Evolutionary conservation across 208 protist species (phyloP).

Genomic region (Acanthamoeba lenticulata): DNA sequence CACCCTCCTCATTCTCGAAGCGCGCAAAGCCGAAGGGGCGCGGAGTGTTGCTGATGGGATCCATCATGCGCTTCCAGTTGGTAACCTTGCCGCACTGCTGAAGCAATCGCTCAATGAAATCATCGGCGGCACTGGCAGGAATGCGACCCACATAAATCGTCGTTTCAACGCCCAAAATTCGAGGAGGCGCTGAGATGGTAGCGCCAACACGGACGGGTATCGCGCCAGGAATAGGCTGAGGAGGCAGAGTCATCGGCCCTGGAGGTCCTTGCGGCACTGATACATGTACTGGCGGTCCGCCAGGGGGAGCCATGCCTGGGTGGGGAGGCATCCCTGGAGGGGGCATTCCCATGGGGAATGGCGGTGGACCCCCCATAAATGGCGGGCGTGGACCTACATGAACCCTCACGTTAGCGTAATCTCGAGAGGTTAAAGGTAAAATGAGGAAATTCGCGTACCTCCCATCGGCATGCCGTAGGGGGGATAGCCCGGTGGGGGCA

Average conservation of each 20-base stretch:
- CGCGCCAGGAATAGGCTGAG: background rate
- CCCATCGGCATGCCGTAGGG: background rate
- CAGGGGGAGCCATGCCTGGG: too few relatives aligned
- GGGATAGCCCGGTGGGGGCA: background rate
- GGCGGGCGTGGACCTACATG: background rate
- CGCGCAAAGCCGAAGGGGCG: conserved; percentile 74
- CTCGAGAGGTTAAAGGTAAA: background rate
- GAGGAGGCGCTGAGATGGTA: background rate
- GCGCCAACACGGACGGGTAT: background rate
- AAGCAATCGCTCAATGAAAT: conserved; percentile 70
- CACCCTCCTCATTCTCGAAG: conserved; percentile 73
- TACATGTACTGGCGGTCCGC: background rate
- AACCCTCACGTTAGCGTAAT: background rate
- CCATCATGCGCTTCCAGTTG: conserved; percentile 74
- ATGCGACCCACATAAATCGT: conserved; percentile 77
- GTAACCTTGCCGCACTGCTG: conserved; percentile 72
- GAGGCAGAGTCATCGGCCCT: background rate
- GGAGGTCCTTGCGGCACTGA: background rate
- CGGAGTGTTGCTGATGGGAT: conserved; percentile 69
- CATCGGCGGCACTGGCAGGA: conserved; percentile 66
- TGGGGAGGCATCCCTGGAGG: background rate
- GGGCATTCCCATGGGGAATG: background rate
- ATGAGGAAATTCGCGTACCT: background rate
- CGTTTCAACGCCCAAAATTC: background rate
- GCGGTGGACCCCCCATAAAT: background rate